Evolutionary conservation across 2,329 filamentous ascomycete species (phyloP).

Genomic region (Apiospora saccharicola): DNA sequence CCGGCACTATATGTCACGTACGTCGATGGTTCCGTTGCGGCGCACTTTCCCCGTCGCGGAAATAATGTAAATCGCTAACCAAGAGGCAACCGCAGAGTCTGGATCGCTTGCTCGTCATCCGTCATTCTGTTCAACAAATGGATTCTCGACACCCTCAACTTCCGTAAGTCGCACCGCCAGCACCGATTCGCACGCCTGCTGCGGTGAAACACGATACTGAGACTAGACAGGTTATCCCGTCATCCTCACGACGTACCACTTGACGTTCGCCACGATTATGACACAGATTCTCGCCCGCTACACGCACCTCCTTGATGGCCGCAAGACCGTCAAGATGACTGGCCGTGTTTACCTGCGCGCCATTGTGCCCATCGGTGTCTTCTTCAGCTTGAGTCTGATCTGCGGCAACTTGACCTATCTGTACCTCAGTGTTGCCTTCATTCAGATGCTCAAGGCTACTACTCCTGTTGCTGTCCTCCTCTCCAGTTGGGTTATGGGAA

Average conservation of each 20-base stretch:
- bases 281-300: constrained; percentile 93
- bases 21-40: constrained; percentile 41
- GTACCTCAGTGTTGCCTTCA: constrained; percentile 94
- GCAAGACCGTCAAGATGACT: constrained; percentile 97
- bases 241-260: constrained; percentile 94
- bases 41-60: constrained; percentile 24
- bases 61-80: background rate
- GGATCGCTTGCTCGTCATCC: constrained; percentile 91
- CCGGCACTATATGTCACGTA: constrained; percentile 85
- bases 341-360: constrained; percentile 90
- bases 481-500: constrained; percentile 86
- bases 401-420: constrained; percentile 96
- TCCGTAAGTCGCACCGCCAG: constrained; percentile 66
- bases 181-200: background rate
- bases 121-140: constrained; percentile 99
- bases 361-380: constrained; percentile 92
- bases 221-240: constrained; percentile 68
- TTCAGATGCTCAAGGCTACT: constrained; percentile 99
- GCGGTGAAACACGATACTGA: constrained; percentile 44
- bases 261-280: constrained; percentile 91
- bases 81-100: constrained; percentile 64
- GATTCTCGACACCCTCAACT: constrained; percentile 85
- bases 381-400: constrained; percentile 96
- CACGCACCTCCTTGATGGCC: constrained; percentile 87
- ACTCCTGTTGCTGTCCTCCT: constrained; percentile 93